Percentiles rank a stretch among this genome's conserved stretches.
Evolutionary conservation across 805 yeast genomes (phyloP).

Genomic region (Saccharomycopsis lassenensis): DNA sequence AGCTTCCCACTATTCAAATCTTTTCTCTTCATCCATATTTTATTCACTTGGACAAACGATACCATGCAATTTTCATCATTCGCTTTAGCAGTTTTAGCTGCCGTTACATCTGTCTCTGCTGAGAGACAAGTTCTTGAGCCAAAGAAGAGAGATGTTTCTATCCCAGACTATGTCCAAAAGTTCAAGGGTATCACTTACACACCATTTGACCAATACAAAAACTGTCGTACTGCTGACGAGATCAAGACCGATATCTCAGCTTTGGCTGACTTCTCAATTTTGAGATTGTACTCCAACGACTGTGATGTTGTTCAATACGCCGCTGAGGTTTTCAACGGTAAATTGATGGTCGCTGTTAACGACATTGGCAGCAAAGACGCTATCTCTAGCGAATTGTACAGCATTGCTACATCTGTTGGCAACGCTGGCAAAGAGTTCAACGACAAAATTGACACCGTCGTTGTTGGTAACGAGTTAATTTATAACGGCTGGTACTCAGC

Average conservation of each 20-base stretch:
- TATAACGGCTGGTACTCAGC: slow-evolving; percentile 40
- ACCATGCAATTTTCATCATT: slow-evolving; percentile 4
- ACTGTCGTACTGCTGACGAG: slow-evolving; percentile 40
- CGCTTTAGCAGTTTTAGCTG: slow-evolving; percentile 1
- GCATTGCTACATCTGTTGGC: slow-evolving; percentile 32
- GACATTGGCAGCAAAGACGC: slow-evolving; percentile 32
- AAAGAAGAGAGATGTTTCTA: slow-evolving; percentile 5
- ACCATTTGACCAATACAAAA: slow-evolving; percentile 45
- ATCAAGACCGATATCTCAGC: slow-evolving; percentile 37
- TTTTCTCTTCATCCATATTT: too few relatives aligned
- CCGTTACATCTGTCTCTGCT: slow-evolving; percentile 5
- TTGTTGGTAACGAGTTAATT: slow-evolving; percentile 57
- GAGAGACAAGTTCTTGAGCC: slow-evolving; percentile 7
- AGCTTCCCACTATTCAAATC: too few relatives aligned
- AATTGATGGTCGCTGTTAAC: slow-evolving; percentile 49
- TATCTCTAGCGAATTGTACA: slow-evolving; percentile 15
- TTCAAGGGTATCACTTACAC: slow-evolving; percentile 55
- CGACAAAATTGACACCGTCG: slow-evolving; percentile 32
- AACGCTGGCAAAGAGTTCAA: slow-evolving; percentile 47
- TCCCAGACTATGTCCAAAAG: slow-evolving; percentile 11
- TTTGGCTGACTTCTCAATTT: slow-evolving; percentile 36
- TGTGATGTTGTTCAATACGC: slow-evolving; percentile 46
- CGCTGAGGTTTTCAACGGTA: slow-evolving; percentile 35
- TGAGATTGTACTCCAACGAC: slow-evolving; percentile 55
- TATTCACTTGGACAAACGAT: too few relatives aligned